These are phyloP conservation scores for Alternaria gansuensis DNA, from an alignment of 2,329 filamentous ascomycete genomes.

Conservation along the genomic window DNA sequence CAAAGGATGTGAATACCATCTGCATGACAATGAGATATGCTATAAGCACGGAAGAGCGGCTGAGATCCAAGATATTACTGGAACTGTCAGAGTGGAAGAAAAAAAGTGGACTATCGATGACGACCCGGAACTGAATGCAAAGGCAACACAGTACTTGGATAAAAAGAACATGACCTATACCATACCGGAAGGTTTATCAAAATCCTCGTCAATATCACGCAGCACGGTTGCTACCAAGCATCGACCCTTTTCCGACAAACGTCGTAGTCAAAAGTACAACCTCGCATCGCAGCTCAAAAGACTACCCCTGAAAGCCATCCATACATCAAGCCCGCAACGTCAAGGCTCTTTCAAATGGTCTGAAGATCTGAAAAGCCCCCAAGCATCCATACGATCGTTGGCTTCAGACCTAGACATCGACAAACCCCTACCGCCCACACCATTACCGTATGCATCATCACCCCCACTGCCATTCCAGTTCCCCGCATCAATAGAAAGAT, in stretches of 20 bases:
- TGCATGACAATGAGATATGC: constrained; percentile 14
- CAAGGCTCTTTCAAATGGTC: not conserved
- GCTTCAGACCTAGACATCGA: not conserved
- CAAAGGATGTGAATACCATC: constrained; percentile 21
- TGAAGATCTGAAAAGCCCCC: not conserved
- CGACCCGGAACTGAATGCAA: constrained; percentile 1
- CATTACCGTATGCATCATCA: not conserved
- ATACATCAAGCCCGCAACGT: rapidly evolving
- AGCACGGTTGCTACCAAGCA: not conserved
- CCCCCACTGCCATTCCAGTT: not conserved
- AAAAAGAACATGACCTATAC: not conserved
- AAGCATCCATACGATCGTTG: not conserved
- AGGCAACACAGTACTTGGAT: not conserved
- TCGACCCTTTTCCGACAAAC: not conserved
- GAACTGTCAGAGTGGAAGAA: not conserved
- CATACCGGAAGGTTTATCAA: no score
- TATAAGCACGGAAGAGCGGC: not conserved
- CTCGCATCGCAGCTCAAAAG: not conserved
- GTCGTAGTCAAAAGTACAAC: not conserved
- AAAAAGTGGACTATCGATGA: not conserved
- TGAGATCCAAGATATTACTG: no score
- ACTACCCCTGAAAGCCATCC: not conserved
- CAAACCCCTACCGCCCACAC: not conserved
- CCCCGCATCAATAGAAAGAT: not conserved
- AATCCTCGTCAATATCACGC: not conserved